These are phyloP conservation scores for Peziza echinospora DNA, from an alignment of 495 filamentous ascomycete species.

Conservation along the genomic window DNA sequence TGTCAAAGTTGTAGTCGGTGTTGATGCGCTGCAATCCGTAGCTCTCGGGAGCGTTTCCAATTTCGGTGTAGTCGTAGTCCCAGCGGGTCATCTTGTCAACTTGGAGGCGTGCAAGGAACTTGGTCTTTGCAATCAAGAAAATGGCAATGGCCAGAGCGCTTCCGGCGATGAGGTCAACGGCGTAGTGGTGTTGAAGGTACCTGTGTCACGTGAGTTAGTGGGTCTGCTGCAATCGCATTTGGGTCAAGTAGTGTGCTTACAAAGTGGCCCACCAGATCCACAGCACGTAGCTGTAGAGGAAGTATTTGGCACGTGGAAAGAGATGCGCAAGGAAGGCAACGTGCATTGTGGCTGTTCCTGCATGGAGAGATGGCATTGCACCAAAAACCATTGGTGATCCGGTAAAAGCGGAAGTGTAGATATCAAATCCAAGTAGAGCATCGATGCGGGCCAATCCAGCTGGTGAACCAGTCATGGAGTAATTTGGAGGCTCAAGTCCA, in stretches of 20 bases:
- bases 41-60: conserved; percentile 36
- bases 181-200: conserved; percentile 88
- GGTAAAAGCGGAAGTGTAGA: conserved; percentile 77
- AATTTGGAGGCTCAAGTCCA: conserved; percentile 73
- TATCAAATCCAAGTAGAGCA: conserved; percentile 62
- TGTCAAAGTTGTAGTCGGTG: conserved; percentile 18
- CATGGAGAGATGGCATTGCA: conserved; percentile 79
- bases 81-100: conserved; percentile 66
- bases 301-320: conserved; percentile 54
- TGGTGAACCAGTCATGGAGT: conserved; percentile 67
- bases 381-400: conserved; percentile 83
- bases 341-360: conserved; percentile 65
- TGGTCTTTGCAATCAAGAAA: conserved; percentile 58
- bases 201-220: not conserved
- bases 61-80: conserved; percentile 88
- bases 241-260: conserved; percentile 17
- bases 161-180: conserved; percentile 74
- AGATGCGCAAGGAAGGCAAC: conserved; percentile 81
- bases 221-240: no score
- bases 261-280: conserved; percentile 99
- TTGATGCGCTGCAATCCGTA: conserved; percentile 37
- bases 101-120: conserved; percentile 64
- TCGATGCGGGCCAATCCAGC: conserved; percentile 80
- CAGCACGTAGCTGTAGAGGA: conserved; percentile 59
- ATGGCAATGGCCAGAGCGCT: conserved; percentile 47